These are phyloP conservation scores for Phytophthora lateralis DNA, from an alignment of 352 stramenopile genomes.

Conservation along the genomic window DNA sequence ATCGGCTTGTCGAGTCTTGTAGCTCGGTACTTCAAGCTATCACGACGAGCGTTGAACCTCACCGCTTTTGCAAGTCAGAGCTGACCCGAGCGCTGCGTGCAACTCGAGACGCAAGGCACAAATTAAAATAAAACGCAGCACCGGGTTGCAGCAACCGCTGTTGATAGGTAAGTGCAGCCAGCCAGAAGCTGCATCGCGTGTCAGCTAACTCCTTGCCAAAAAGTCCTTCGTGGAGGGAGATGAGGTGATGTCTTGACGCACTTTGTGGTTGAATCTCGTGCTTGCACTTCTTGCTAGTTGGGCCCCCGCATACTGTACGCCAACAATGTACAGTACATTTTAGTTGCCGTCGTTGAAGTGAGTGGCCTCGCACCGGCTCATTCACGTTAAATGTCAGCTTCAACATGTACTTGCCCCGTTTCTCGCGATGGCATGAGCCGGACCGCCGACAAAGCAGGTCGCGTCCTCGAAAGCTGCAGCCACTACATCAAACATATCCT, in stretches of 20 bases:
- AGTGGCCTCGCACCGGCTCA: constrained; percentile 4
- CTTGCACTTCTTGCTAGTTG: constrained; percentile 15
- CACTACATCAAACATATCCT: neutral
- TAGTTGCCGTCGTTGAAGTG: neutral
- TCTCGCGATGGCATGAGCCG: constrained; percentile 11
- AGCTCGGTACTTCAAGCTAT: constrained; percentile 5
- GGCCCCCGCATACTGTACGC: constrained; percentile 15
- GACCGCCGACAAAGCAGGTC: constrained; percentile 10
- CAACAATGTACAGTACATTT: constrained; percentile 5
- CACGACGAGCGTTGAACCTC: constrained; percentile 3
- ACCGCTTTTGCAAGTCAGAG: neutral
- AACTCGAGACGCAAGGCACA: constrained; percentile 1
- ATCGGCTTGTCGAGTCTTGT: neutral
- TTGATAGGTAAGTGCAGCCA: too few species aligned
- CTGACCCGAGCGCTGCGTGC: neutral
- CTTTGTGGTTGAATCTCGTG: constrained; percentile 17
- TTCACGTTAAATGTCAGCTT: constrained; percentile 12
- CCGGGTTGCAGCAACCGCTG: neutral
- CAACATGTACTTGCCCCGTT: constrained; percentile 20
- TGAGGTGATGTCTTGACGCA: constrained; percentile 11
- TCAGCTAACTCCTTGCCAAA: too few species aligned
- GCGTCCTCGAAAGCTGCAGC: neutral
- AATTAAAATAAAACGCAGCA: neutral
- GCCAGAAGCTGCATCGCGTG: too few species aligned
- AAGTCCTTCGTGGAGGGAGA: too few species aligned